Percentiles rank a stretch among this genome's conserved stretches.
Evolutionary conservation across 2,329 filamentous ascomycete genomes (phyloP).

Genomic region (Stemphylium beticola): DNA sequence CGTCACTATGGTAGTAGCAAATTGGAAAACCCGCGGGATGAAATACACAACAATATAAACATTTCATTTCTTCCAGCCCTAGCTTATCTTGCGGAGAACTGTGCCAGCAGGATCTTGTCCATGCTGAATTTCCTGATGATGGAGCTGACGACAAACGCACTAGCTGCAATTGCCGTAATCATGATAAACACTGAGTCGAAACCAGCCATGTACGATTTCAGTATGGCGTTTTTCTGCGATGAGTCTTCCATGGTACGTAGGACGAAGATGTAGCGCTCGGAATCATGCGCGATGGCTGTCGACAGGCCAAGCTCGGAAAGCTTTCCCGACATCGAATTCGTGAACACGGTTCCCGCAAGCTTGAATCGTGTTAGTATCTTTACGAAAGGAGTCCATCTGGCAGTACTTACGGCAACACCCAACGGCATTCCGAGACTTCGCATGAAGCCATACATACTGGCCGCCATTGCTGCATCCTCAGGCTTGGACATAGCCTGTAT

Average conservation of each 20-base stretch:
- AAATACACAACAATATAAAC: no score
- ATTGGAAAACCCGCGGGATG: no score
- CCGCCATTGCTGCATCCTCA: slow-evolving; percentile 44
- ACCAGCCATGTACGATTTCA: slow-evolving; percentile 34
- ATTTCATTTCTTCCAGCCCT: no score
- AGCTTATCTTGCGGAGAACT: no score
- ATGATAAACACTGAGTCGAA: slow-evolving; percentile 36
- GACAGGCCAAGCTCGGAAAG: slow-evolving; percentile 30
- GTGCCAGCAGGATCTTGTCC: slow-evolving; percentile 15
- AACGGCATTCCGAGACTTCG: slow-evolving; percentile 54
- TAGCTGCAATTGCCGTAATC: slow-evolving; percentile 31
- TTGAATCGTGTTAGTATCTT: slow-evolving; percentile 9
- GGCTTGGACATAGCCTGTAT: slow-evolving; percentile 47
- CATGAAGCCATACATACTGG: slow-evolving; percentile 49
- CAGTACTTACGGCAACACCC: slow-evolving; percentile 46
- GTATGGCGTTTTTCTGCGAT: slow-evolving; percentile 19
- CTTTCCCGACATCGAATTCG: slow-evolving; percentile 48
- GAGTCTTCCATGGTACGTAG: slow-evolving; percentile 27
- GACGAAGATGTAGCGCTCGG: slow-evolving; percentile 34
- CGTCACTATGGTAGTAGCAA: no score
- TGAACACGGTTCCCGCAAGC: slow-evolving; percentile 46
- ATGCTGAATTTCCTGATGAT: slow-evolving; percentile 40
- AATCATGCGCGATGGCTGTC: slow-evolving; percentile 34
- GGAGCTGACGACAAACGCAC: slow-evolving; percentile 30
- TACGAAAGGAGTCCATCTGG: neutral